These are phyloP conservation scores for Starmerella riodocensis DNA, from an alignment of 805 yeast genomes.

Conservation along the genomic window DNA sequence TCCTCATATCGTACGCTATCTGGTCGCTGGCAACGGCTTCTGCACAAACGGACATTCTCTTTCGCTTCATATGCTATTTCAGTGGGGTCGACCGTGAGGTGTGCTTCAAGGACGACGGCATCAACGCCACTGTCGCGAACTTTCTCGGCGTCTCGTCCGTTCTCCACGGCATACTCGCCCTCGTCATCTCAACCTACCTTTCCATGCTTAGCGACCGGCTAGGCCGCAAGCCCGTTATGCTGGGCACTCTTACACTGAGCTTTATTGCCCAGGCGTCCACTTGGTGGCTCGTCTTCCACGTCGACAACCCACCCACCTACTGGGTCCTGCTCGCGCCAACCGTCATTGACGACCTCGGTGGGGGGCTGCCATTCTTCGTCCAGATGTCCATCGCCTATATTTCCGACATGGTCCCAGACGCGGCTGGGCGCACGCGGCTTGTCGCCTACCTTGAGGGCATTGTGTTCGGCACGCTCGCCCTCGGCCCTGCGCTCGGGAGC, in stretches of 20 bases:
- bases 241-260: conserved; percentile 12
- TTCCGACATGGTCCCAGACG: conserved; percentile 19
- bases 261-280: conserved; percentile 10
- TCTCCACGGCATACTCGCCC: conserved; percentile 11
- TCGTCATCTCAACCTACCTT: conserved; percentile 15
- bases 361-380: conserved; percentile 15
- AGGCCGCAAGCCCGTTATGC: conserved; percentile 20
- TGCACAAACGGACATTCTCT: conserved; percentile 19
- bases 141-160: conserved; percentile 13
- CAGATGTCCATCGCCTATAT: conserved; percentile 19
- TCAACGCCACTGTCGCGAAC: conserved; percentile 16
- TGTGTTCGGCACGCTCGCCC: conserved; percentile 18
- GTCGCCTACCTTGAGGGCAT: conserved; percentile 19
- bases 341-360: conserved; percentile 18
- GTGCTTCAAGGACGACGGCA: conserved; percentile 17
- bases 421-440: conserved; percentile 17
- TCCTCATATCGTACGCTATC: conserved; percentile 7
- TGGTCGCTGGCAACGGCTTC: conserved; percentile 15
- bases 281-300: conserved; percentile 21
- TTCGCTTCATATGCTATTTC: conserved; percentile 18
- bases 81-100: conserved; percentile 8
- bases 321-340: conserved; percentile 21
- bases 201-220: conserved; percentile 19
- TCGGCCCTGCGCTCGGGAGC: conserved; percentile 21
- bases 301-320: conserved; percentile 13